phyloP scores from a whole-genome alignment of 352 stramenopile genomes.

The Pythium volutum region DNA sequence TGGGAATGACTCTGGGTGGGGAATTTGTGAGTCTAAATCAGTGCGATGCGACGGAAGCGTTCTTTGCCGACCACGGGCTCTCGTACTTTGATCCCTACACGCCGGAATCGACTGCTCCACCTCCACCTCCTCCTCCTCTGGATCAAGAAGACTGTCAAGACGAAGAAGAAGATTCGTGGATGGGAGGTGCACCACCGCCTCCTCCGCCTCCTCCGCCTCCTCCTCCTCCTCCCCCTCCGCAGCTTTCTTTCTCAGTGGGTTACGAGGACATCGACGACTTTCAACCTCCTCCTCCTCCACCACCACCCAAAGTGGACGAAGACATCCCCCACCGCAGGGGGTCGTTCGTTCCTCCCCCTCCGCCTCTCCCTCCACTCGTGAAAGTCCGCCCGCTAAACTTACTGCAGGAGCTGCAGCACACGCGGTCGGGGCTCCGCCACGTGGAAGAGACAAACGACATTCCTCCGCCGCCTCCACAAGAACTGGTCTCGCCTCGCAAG shows the following conservation, averaged over 20 bases:
- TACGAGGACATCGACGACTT: constrained; percentile 12
- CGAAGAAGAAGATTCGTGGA: constrained; percentile 6
- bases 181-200: constrained; percentile 2
- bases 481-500: constrained; percentile 21
- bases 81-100: constrained; percentile 50
- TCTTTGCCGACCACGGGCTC: constrained; percentile 47
- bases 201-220: neutral
- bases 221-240: neutral
- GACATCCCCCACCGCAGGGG: neutral
- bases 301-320: constrained; percentile 8
- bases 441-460: neutral
- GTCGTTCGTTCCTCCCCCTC: constrained; percentile 12
- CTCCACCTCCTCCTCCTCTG: neutral
- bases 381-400: constrained; percentile 7
- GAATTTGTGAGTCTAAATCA: neutral
- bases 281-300: constrained; percentile 12
- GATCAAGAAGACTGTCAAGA: neutral
- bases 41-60: neutral
- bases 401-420: constrained; percentile 14
- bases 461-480: neutral
- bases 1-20: neutral
- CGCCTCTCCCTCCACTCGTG: neutral
- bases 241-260: too few species aligned
- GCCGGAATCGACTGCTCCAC: neutral
- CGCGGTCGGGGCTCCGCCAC: constrained; percentile 10